Percentiles rank a stretch among this genome's conserved stretches.
Evolutionary conservation across 345 rosid species (phyloP).

Genomic region (Citropsis articulata): DNA sequence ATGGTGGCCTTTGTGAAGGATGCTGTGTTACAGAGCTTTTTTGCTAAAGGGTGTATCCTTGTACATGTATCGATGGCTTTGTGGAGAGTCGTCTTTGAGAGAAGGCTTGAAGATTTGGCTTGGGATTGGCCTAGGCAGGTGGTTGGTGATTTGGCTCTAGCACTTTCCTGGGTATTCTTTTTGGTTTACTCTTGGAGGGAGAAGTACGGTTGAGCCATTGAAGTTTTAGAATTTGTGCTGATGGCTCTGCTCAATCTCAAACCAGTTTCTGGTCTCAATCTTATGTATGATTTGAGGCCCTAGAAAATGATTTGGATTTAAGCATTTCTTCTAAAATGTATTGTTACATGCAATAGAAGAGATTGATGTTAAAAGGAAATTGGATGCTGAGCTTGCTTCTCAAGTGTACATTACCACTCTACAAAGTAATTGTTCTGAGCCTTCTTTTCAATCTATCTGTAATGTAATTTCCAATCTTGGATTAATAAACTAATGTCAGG

Average conservation of each 20-base stretch:
- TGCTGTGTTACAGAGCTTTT: constrained; percentile 33
- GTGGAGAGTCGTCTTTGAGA: constrained; percentile 40
- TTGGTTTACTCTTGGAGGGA: constrained; percentile 35
- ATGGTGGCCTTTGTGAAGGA: constrained; percentile 45
- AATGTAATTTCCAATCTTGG: not conserved
- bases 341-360: not conserved
- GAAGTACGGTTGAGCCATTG: constrained; percentile 31
- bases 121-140: constrained; percentile 44
- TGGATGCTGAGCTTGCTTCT: not conserved
- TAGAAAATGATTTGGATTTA: not conserved
- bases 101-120: constrained; percentile 44
- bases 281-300: not conserved
- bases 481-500: not conserved
- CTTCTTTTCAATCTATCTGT: not conserved
- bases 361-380: not conserved
- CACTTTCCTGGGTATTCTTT: constrained; percentile 46
- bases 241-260: not conserved
- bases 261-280: not conserved
- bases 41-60: constrained; percentile 39
- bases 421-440: not conserved
- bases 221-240: not conserved
- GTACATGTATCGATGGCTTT: constrained; percentile 39
- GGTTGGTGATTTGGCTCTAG: constrained; percentile 34
- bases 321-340: not conserved
- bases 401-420: not conserved